These are phyloP conservation scores for Penicillium rolfsii DNA, from an alignment of 2,329 filamentous ascomycete species.

Conservation along the genomic window DNA sequence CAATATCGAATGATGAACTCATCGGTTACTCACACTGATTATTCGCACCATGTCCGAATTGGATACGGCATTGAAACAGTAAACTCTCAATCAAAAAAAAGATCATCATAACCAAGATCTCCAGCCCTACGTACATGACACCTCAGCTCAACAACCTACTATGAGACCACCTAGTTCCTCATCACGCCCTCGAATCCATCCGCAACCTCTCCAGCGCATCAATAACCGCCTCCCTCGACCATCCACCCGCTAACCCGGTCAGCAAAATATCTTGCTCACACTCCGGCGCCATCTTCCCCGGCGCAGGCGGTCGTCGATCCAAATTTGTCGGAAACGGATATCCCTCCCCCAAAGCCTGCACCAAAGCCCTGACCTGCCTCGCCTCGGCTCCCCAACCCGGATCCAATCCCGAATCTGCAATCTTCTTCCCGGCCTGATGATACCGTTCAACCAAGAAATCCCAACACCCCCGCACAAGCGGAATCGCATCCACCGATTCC, in stretches of 20 bases:
- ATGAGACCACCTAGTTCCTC: not conserved
- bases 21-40: too few relatives aligned
- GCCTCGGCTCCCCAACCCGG: constrained; percentile 28
- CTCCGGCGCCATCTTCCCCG: constrained; percentile 62
- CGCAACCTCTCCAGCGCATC: constrained; percentile 45
- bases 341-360: constrained; percentile 59
- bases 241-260: constrained; percentile 49
- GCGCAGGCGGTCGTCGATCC: constrained; percentile 59
- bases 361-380: constrained; percentile 50
- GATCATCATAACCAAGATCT: not conserved
- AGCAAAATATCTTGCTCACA: constrained; percentile 60
- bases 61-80: not conserved
- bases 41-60: too few relatives aligned
- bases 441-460: constrained; percentile 59
- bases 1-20: too few relatives aligned
- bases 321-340: constrained; percentile 67
- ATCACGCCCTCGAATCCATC: constrained; percentile 36
- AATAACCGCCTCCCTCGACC: constrained; percentile 48
- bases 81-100: not conserved
- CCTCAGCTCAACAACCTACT: not conserved
- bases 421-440: constrained; percentile 14
- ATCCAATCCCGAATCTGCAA: constrained; percentile 26
- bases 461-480: constrained; percentile 58
- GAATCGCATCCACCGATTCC: constrained; percentile 61
- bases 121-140: not conserved